phyloP scores from a whole-genome alignment of 805 yeast species.

The Kluyveromyces starmeri region DNA sequence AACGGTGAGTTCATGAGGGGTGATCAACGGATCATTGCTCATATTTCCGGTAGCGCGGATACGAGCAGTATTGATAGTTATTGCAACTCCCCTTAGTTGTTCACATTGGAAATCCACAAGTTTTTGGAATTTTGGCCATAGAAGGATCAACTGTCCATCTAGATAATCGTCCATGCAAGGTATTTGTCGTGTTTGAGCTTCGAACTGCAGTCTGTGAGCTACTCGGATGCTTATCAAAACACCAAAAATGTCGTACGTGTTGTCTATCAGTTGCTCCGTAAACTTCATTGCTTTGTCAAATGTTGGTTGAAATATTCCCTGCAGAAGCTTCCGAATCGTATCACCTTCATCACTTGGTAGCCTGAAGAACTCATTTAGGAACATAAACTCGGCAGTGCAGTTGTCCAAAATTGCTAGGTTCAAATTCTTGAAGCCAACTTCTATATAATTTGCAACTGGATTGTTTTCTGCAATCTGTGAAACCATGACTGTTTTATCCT shows the following conservation, averaged over 20 bases:
- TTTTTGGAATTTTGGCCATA: slow-evolving; percentile 84
- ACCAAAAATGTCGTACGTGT: slow-evolving; percentile 67
- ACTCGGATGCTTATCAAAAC: slow-evolving; percentile 66
- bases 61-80: slow-evolving; percentile 25
- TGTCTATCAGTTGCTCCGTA: slow-evolving; percentile 33
- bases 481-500: slow-evolving; percentile 58
- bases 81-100: slow-evolving; percentile 46
- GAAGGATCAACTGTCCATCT: slow-evolving; percentile 49
- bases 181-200: slow-evolving; percentile 57
- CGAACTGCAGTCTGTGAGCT: slow-evolving; percentile 54
- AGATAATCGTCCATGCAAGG: slow-evolving; percentile 63
- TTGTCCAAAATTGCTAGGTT: slow-evolving; percentile 69
- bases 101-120: slow-evolving; percentile 73
- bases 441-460: slow-evolving; percentile 58
- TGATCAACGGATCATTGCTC: slow-evolving; percentile 25
- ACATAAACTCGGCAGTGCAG: slow-evolving; percentile 65
- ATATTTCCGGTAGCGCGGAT: slow-evolving; percentile 14
- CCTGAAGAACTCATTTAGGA: slow-evolving; percentile 62
- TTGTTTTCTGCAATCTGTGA: slow-evolving; percentile 81
- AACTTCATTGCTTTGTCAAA: slow-evolving; percentile 41
- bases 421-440: slow-evolving; percentile 64
- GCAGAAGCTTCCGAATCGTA: slow-evolving; percentile 39
- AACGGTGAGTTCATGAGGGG: slow-evolving; percentile 63
- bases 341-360: slow-evolving; percentile 18
- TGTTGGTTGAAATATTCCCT: slow-evolving; percentile 45